Conservation (phyloP, 2,329 filamentous ascomycete species). For the Sphaceloma murrayae region DNA sequence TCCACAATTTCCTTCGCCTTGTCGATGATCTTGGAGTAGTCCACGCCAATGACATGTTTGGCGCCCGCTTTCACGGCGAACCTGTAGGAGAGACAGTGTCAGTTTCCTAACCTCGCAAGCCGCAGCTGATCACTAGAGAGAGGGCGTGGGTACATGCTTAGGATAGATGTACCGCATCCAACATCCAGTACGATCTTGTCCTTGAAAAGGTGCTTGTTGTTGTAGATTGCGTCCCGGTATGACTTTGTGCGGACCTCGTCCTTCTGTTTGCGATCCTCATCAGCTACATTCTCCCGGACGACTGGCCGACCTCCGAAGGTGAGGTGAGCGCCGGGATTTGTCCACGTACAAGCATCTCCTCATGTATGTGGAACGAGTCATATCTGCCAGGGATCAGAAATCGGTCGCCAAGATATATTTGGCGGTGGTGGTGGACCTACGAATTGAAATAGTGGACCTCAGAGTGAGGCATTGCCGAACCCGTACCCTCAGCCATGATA, state of each 20-base stretch:
- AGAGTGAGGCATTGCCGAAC: too few relatives aligned
- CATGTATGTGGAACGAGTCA: too few relatives aligned
- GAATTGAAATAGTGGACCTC: too few relatives aligned
- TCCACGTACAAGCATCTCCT: too few relatives aligned
- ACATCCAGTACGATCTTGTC: constrained; percentile 93
- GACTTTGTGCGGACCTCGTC: constrained; percentile 94
- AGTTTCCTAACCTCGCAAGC: constrained; percentile 15
- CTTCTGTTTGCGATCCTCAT: too few relatives aligned
- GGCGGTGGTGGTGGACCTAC: too few relatives aligned
- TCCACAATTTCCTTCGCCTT: constrained; percentile 94
- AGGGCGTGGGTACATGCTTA: constrained; percentile 70
- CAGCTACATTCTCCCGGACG: too few relatives aligned
- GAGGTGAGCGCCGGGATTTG: too few relatives aligned
- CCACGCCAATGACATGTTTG: constrained; percentile 96
- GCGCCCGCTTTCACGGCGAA: constrained; percentile 93
- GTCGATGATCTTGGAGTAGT: constrained; percentile 99
- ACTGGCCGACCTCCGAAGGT: too few relatives aligned
- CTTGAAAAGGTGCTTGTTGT: constrained; percentile 91
- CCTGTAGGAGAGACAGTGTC: constrained; percentile 43
- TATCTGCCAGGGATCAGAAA: too few relatives aligned
- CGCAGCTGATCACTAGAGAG: neutral
- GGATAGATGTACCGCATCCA: constrained; percentile 92
- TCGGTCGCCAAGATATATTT: too few relatives aligned
- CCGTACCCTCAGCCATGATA: too few relatives aligned
- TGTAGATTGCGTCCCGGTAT: constrained; percentile 95